Evolutionary conservation across 352 stramenopile genomes (phyloP).

Genomic region (Pythium dissotocum): DNA sequence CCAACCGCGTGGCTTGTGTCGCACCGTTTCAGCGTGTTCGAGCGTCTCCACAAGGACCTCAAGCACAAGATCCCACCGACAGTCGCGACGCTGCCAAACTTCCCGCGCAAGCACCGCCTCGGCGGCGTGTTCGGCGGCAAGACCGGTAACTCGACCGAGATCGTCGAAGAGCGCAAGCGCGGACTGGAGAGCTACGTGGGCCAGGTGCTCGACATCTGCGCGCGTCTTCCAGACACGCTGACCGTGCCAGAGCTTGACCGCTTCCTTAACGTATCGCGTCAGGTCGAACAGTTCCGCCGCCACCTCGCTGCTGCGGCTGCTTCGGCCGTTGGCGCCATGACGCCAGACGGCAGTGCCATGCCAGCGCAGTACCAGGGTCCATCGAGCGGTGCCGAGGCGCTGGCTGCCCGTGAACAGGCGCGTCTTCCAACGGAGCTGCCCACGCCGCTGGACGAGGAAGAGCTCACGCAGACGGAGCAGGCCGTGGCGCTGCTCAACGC

Average conservation of each 20-base stretch:
- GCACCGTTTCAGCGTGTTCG: conserved; percentile 73
- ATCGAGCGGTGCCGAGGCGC: conserved; percentile 60
- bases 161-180: conserved; percentile 84
- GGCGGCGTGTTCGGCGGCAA: conserved; percentile 83
- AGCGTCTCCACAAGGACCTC: conserved; percentile 71
- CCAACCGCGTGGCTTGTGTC: conserved; percentile 69
- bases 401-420: conserved; percentile 76
- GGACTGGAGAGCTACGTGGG: conserved; percentile 81
- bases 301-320: conserved; percentile 40
- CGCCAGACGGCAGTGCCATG: conserved; percentile 38
- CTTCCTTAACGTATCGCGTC: conserved; percentile 85
- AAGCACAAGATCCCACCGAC: conserved; percentile 73
- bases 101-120: conserved; percentile 85
- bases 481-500: conserved; percentile 72
- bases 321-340: neutral
- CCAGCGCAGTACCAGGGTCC: conserved; percentile 41
- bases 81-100: conserved; percentile 61
- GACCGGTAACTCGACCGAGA: conserved; percentile 83
- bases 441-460: conserved; percentile 84
- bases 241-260: conserved; percentile 85
- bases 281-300: conserved; percentile 84
- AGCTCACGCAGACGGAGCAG: conserved; percentile 85
- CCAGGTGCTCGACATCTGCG: conserved; percentile 82
- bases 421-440: conserved; percentile 81
- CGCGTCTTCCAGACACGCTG: conserved; percentile 73